Evolutionary conservation across 768 basidiomycete genomes (phyloP), one percentile per base, ranked within the genome.

Genomic region (Baorangia bicolor): DNA sequence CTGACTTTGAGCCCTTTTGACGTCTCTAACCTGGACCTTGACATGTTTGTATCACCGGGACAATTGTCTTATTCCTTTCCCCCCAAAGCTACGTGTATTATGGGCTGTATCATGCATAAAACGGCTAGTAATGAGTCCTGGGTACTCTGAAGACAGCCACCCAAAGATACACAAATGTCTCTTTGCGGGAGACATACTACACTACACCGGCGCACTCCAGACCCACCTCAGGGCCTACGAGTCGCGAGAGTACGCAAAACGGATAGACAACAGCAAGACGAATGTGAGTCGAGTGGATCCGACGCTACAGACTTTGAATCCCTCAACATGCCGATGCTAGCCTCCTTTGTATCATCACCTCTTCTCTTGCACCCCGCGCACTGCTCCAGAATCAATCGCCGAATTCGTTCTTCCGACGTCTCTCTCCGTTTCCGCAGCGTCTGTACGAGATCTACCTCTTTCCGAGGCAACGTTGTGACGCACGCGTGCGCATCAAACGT

Each of bases 401-500:
- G 47, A 34, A 68, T 42, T 2, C 30, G 56, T 27, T 55, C 57
- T 18, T 62, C 59, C 2, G 67, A 63, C 0, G 10, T 20, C 0
- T 69, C 64, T 31, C 70, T 59, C 18, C 57, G 58, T 28, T 61
- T 62, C 23, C 60, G 62, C 21, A 72, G 30, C 1, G 14, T 25
- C 6, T 59, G 23, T 2, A 40, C 21, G 4, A 60, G 56, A 40
- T 55, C 67, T 12, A 52, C 59, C 0, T 66, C 60, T 33, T 8
- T 59, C 13, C 27, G 39, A 6, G 62, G 56, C 11, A 70, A 42
- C 5, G 75, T 73, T 7, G 76, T 78, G 44, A 78, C 61, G 48
- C 78, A 79, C 5, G 71, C 76, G 18, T 75, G 69, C 9, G 65
- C 75, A 8, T 67, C 47, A 2, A 77, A 76, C 10, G 11, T 25